These are phyloP conservation scores for Saccharomyces hybrid DNA, from an alignment of 1,139 yeast species.

Conservation along the genomic window DNA sequence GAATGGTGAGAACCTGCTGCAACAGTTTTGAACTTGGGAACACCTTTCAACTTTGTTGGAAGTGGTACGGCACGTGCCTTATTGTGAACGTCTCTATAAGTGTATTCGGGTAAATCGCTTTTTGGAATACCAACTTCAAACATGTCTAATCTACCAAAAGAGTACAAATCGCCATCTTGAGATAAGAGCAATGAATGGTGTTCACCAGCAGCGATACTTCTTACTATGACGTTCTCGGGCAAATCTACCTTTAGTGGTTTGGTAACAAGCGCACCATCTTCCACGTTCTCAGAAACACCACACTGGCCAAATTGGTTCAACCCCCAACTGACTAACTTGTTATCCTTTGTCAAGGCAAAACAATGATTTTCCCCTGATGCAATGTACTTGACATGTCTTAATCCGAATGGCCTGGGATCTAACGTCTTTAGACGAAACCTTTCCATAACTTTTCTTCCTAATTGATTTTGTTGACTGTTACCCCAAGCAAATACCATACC, in stretches of 20 bases:
- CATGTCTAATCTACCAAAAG: constrained; percentile 92
- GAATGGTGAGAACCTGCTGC: constrained; percentile 92
- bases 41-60: constrained; percentile 59
- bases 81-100: constrained; percentile 73
- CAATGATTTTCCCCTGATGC: constrained; percentile 96
- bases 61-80: constrained; percentile 76
- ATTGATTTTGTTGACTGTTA: constrained; percentile 85
- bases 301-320: constrained; percentile 95
- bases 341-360: constrained; percentile 75
- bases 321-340: constrained; percentile 83
- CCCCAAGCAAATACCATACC: constrained; percentile 98
- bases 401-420: constrained; percentile 63
- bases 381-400: constrained; percentile 66
- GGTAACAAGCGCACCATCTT: constrained; percentile 75
- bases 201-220: constrained; percentile 77
- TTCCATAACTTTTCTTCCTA: constrained; percentile 76
- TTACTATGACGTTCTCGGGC: constrained; percentile 47
- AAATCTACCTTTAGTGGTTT: constrained; percentile 60
- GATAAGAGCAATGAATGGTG: constrained; percentile 83
- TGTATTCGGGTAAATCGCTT: constrained; percentile 53
- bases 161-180: constrained; percentile 59
- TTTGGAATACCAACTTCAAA: constrained; percentile 77
- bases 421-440: constrained; percentile 63
- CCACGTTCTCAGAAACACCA: constrained; percentile 61
- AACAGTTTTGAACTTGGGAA: constrained; percentile 50